A percentile compares a stretch with the other conserved stretches of the same genome.
These are phyloP conservation scores for Graphiopsis chlorocephala DNA, from an alignment of 2,329 filamentous ascomycete species.

Conservation along the genomic window DNA sequence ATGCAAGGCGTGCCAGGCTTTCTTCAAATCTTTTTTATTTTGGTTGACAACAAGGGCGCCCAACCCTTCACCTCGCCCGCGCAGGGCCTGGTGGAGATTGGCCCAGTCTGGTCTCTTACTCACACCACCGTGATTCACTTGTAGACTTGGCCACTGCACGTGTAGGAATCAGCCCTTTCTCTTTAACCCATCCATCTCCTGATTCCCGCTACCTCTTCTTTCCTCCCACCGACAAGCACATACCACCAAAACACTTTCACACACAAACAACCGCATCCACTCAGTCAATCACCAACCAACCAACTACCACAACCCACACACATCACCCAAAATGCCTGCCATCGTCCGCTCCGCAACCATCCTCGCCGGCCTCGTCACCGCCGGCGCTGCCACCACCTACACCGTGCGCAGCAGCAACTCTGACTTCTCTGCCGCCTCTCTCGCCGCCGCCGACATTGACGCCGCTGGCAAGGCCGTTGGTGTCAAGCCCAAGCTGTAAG, in stretches of 20 bases:
- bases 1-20: background rate
- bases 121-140: slow-evolving; percentile 7
- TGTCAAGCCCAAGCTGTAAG: slow-evolving; percentile 18
- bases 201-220: background rate
- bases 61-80: background rate
- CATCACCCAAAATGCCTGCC: slow-evolving; percentile 13
- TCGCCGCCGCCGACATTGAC: slow-evolving; percentile 22
- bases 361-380: slow-evolving; percentile 19
- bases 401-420: slow-evolving; percentile 13
- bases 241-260: background rate
- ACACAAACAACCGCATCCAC: background rate
- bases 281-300: background rate
- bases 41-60: slow-evolving; percentile 10
- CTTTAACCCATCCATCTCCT: slow-evolving; percentile 1
- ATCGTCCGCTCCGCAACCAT: slow-evolving; percentile 18
- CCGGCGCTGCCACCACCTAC: slow-evolving; percentile 19
- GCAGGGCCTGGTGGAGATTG: slow-evolving; percentile 8
- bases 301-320: background rate
- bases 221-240: background rate
- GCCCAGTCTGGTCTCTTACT: slow-evolving; percentile 7
- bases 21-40: slow-evolving; percentile 3
- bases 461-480: slow-evolving; percentile 8
- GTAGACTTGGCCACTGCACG: background rate
- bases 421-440: slow-evolving; percentile 22
- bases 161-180: background rate